Percentiles rank a stretch among this genome's conserved stretches.
phyloP scores from a whole-genome alignment of 345 rosid genomes.

The Dimocarpus longan region DNA sequence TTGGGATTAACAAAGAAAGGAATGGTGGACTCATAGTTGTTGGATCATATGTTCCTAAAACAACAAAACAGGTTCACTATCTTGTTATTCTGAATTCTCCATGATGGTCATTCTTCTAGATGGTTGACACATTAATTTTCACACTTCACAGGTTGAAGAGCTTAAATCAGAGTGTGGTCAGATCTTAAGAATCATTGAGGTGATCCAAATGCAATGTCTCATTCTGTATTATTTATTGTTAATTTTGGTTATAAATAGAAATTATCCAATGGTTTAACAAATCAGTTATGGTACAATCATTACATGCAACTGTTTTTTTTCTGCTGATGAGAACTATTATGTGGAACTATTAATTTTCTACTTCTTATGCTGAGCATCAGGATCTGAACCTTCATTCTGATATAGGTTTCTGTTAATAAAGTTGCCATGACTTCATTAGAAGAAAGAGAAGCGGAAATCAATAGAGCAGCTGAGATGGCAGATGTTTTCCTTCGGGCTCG shows the following conservation, averaged over 20 bases:
- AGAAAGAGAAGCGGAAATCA: slow-evolving; percentile 79
- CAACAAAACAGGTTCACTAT: slow-evolving; percentile 82
- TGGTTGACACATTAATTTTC: slow-evolving; percentile 9
- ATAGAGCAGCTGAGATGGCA: slow-evolving; percentile 72
- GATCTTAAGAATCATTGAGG: slow-evolving; percentile 75
- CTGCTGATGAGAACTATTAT: neutral
- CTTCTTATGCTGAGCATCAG: neutral
- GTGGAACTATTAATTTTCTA: neutral
- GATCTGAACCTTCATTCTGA: slow-evolving; percentile 2
- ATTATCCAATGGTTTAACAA: slow-evolving; percentile 1
- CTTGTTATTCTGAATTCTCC: slow-evolving; percentile 6
- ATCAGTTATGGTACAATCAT: neutral
- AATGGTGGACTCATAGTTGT: slow-evolving; percentile 87
- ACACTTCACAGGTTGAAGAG: slow-evolving; percentile 67
- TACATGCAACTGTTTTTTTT: neutral
- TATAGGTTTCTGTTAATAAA: slow-evolving; percentile 83
- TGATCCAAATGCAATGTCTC: slow-evolving; percentile 28
- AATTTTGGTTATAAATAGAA: slow-evolving; percentile 12
- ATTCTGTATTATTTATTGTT: slow-evolving; percentile 8
- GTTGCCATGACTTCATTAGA: slow-evolving; percentile 72
- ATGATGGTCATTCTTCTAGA: neutral
- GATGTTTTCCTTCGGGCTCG: slow-evolving; percentile 58
- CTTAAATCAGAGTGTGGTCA: slow-evolving; percentile 68
- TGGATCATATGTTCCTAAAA: slow-evolving; percentile 97
- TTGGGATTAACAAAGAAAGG: slow-evolving; percentile 57